Base-by-base conservation (phyloP, 1,284 basidiomycete species). In the Leccinum solheimii region DNA sequence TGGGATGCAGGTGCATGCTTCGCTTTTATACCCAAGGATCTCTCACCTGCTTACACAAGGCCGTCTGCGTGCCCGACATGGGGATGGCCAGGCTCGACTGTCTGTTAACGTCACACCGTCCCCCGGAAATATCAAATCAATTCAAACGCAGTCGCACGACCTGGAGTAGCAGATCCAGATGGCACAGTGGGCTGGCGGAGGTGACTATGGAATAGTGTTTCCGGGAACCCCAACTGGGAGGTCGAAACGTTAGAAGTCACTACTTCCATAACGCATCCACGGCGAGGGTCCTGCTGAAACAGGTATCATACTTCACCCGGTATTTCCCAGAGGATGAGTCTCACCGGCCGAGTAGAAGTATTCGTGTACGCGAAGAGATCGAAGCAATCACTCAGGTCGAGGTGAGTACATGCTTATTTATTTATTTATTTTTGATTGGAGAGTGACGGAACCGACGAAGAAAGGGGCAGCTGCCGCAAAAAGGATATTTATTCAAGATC, bases 171-270 rank as follows among this genome's bases (percentile, higher is more conserved):
- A 69, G 60, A 70, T 70, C 65, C 59, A 54, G 57, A 38, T 62
- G 66, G 69, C 57, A 53, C 53, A 57, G 38, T 60, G 49, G 43
- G 30, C 49, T 58, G 62, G 26, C 43, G 58, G 23, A 56, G 54
- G 52, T 58, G 52, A 48, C 59, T 58, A 59, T 57, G 62, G 50
- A 59, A 50, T 59, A 60, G 57, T 70, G 65, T 64, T 62, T 36
- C 69, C 66, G 60, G 69, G 68, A 73, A 72, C 71, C 60, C 56
- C 58, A 57, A 50, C 34, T 34, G 60, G 55, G 70, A 59, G 55
- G 72, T 66, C 70, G 71, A 74, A 74, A 73, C 72, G 69, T 74
- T 59, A 58, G 70, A 72, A 71, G 71, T 38, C 55, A 60, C 61
- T 49, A 61, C 69, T 75, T 75, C 70, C 63, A 59, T 64, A 62